Evolutionary conservation across 2,329 filamentous ascomycete genomes (phyloP), one percentile per base, ranked within the genome.

Genomic region (Calonectria hongkongensis): DNA sequence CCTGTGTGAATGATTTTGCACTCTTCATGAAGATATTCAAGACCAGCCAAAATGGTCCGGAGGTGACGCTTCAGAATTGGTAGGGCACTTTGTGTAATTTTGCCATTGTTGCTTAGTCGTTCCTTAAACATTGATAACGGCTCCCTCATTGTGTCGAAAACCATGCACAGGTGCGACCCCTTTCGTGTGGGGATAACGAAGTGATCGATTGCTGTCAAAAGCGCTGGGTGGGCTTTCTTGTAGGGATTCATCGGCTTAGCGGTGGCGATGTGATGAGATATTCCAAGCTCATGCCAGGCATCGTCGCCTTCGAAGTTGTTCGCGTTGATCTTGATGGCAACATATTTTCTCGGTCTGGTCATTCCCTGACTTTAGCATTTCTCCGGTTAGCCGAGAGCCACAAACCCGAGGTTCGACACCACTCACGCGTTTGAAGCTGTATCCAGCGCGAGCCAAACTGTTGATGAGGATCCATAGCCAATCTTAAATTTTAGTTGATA

Each of bases 1-100:
- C 85, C 85, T 63, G 84, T 87, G 75, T 88, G 86, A 27, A 87
- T 81, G 70, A 88, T 76, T 43, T 84, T 83, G 78, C 83, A 84
- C 74, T 87, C 83, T 5, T 80, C 82, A 73, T 88, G 86, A 47
- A 88, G 74, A 36, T 78, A 82, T 58, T 88, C 84, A 5, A 87
- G 81, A 21, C 85, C 86, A 45, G 82, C 81, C 27, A 87, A 83
- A 15, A 81, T 72, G 33, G 74, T 76, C 16, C 69, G 70, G 33
- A 88, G 79, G 45, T 82, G 81, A 27, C 73, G 73, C 72, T 83
- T 84, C 15, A 88, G 75, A 18, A 87, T 77, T 1, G 75, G 73
- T 4, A 79, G 60, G 3, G 51, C 48, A 21, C 43, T 56, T 45
- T 51, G 48, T 15, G 68, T 76, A 16, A 72, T 65, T 36, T 56